Evolutionary conservation across 768 basidiomycete species (phyloP).

Genomic region (Clitopilus passeckerianus): DNA sequence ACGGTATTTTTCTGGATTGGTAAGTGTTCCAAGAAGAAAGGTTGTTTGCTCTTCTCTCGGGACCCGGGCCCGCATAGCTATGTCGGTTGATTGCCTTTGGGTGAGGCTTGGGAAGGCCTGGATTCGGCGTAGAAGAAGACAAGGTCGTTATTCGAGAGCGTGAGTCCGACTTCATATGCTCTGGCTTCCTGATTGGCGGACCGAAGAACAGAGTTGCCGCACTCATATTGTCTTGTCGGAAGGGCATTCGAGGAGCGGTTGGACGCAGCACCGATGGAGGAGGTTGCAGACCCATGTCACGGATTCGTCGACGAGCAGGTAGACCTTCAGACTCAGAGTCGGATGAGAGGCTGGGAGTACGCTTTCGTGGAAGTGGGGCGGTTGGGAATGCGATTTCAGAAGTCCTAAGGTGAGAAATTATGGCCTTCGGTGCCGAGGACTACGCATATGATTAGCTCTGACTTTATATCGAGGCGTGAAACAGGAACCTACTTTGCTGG

Average conservation of each 20-base stretch:
- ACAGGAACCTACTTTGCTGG: conserved; percentile 28
- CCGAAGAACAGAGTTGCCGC: conserved; percentile 70
- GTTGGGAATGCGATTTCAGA: conserved; percentile 35
- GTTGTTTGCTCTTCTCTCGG: conserved; percentile 22
- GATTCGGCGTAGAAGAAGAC: conserved; percentile 16
- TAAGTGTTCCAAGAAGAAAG: conserved; percentile 33
- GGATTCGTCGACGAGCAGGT: conserved; percentile 47
- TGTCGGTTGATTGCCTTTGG: conserved; percentile 46
- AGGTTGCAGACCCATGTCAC: conserved; percentile 26
- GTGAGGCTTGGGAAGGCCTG: conserved; percentile 15
- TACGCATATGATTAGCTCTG: not conserved
- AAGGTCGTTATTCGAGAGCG: conserved; percentile 26
- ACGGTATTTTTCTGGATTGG: conserved; percentile 35
- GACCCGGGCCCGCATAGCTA: conserved; percentile 60
- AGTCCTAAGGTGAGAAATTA: conserved; percentile 5
- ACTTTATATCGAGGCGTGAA: not conserved
- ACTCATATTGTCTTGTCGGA: conserved; percentile 50
- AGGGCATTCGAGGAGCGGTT: conserved; percentile 28
- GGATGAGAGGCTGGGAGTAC: conserved; percentile 30
- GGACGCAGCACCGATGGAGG: conserved; percentile 4
- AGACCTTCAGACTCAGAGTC: conserved; percentile 52
- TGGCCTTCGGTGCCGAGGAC: conserved; percentile 2
- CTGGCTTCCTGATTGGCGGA: conserved; percentile 38
- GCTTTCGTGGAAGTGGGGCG: conserved; percentile 31
- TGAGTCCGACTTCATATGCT: conserved; percentile 13